A percentile compares a stretch with the other conserved stretches of the same genome.
These are phyloP conservation scores for Aureobasidium sp. DNA, from an alignment of 2,329 filamentous ascomycete species.

Conservation along the genomic window DNA sequence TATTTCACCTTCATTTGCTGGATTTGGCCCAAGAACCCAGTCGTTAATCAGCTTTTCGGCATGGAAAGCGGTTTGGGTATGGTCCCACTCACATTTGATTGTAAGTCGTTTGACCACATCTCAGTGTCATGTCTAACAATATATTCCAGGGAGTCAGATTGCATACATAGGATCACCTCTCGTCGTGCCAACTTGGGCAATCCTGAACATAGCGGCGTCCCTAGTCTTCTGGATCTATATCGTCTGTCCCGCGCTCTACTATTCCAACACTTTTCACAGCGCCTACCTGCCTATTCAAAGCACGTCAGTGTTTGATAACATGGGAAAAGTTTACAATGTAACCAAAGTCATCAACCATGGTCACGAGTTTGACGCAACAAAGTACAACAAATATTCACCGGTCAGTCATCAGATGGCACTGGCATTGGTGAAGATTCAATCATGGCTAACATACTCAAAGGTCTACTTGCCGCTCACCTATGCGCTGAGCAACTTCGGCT, in stretches of 20 bases:
- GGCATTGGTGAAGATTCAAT: neutral
- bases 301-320: neutral
- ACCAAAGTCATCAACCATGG: neutral
- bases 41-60: slow-evolving; percentile 79
- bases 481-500: neutral
- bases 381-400: neutral
- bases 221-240: neutral
- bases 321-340: neutral
- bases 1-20: slow-evolving; percentile 87
- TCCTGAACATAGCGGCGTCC: neutral
- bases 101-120: neutral
- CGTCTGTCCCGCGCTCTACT: neutral
- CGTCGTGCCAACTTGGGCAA: neutral
- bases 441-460: neutral
- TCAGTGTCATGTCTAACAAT: too few species aligned
- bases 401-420: neutral
- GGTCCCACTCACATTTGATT: slow-evolving; percentile 74
- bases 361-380: neutral
- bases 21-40: slow-evolving; percentile 77
- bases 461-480: neutral
- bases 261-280: neutral
- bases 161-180: slow-evolving; percentile 50
- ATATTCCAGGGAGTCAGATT: slow-evolving; percentile 60
- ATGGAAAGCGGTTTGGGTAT: slow-evolving; percentile 75
- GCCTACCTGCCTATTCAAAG: neutral